Conservation (phyloP, 2,329 filamentous ascomycete species). For the Pyrenochaeta sp. region DNA sequence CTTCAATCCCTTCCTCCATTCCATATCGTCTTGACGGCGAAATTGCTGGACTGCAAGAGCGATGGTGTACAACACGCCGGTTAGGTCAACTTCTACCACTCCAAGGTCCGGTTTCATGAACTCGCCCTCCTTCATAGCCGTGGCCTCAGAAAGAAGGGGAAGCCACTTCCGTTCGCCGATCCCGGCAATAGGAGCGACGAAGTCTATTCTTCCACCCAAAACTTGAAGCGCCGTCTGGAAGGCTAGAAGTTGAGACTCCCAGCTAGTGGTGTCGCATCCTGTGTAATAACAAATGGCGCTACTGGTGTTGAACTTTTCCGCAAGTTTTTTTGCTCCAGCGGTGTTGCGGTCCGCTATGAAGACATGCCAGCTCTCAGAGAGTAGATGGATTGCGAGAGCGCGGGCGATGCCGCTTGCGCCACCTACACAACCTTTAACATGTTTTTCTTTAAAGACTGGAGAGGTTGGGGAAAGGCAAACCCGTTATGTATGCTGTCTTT, state of each 20-base stretch:
- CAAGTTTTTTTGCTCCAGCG: conserved; percentile 33
- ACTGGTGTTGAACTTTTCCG: conserved; percentile 22
- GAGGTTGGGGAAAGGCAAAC: conserved; percentile 1
- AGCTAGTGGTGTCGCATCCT: conserved; percentile 45
- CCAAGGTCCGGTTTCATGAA: conserved; percentile 52
- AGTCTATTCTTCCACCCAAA: conserved; percentile 51
- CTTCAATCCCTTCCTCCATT: conserved; percentile 29
- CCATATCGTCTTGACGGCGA: conserved; percentile 47
- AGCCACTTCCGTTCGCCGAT: conserved; percentile 53
- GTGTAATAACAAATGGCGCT: conserved; percentile 26
- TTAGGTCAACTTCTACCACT: conserved; percentile 53
- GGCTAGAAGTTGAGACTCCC: conserved; percentile 49
- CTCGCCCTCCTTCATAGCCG: conserved; percentile 19
- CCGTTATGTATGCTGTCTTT: conserved; percentile 24
- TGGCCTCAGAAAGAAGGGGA: conserved; percentile 19
- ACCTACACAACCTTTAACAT: conserved; percentile 11
- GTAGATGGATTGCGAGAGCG: conserved; percentile 42
- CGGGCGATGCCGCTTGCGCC: conserved; percentile 47
- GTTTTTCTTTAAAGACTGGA: background rate
- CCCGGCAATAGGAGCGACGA: conserved; percentile 53
- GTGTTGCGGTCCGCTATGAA: conserved; percentile 56
- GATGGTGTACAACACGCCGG: conserved; percentile 54
- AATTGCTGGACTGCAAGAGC: conserved; percentile 56
- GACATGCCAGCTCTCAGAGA: conserved; percentile 54
- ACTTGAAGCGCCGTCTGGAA: conserved; percentile 47